Evolutionary conservation across 2,329 filamentous ascomycete species (phyloP).

Genomic region (Tolypocladium tundrense): DNA sequence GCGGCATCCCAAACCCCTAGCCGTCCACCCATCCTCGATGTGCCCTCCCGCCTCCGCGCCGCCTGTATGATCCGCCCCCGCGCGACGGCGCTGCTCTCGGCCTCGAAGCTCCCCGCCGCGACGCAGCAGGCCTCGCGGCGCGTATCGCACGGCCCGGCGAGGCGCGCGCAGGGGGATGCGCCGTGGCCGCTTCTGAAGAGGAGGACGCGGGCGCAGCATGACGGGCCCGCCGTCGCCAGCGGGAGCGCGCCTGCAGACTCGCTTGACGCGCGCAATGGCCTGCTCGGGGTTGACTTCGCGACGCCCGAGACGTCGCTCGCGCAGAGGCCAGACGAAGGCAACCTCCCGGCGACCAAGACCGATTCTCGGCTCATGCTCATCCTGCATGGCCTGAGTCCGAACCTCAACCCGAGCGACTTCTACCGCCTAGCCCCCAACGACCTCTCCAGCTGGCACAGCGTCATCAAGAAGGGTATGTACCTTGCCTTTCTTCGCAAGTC

Average conservation of each 20-base stretch:
- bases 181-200: neutral
- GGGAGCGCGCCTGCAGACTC: neutral
- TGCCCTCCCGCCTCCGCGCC: neutral
- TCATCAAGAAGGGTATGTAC: conserved; percentile 44
- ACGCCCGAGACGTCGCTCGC: neutral
- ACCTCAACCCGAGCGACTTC: conserved; percentile 60
- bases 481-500: neutral
- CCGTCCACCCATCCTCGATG: neutral
- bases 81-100: neutral
- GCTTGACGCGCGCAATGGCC: neutral
- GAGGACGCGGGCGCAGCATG: neutral
- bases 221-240: neutral
- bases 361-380: conserved; percentile 33
- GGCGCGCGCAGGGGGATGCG: neutral
- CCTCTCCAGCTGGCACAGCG: conserved; percentile 57
- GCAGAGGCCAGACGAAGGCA: neutral
- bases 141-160: neutral
- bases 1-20: neutral
- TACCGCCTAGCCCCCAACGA: conserved; percentile 54
- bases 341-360: neutral
- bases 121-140: neutral
- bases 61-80: neutral
- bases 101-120: neutral
- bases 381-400: conserved; percentile 46
- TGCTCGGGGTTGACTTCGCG: neutral